A percentile compares a stretch with the other conserved stretches of the same genome.
Conservation (phyloP, 1,139 yeast species). For the Saccharomyces hybrid region DNA sequence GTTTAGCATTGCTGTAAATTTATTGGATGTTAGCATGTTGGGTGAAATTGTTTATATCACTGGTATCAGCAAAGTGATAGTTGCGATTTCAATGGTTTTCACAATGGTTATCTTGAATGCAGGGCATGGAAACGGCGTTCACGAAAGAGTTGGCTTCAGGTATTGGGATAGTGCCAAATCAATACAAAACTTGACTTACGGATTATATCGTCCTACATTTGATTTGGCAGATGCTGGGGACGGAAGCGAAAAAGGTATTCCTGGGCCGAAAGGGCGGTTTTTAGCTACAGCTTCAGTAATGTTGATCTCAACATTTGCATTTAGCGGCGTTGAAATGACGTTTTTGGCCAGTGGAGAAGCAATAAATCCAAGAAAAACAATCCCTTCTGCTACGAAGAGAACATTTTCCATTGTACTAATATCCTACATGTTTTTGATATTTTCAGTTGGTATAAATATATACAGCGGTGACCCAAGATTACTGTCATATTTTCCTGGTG, state of each 20-base stretch:
- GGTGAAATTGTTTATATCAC: slow-evolving; percentile 66
- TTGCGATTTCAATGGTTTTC: slow-evolving; percentile 48
- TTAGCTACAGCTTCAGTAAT: slow-evolving; percentile 56
- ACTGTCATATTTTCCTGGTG: slow-evolving; percentile 24
- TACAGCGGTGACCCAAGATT: slow-evolving; percentile 71
- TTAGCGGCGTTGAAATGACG: slow-evolving; percentile 73
- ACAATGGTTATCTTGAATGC: slow-evolving; percentile 56
- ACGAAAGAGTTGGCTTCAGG: slow-evolving; percentile 46
- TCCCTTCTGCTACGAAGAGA: slow-evolving; percentile 68
- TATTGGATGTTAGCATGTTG: slow-evolving; percentile 58
- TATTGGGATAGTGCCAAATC: slow-evolving; percentile 58
- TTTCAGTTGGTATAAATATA: slow-evolving; percentile 61
- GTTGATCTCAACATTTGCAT: slow-evolving; percentile 60
- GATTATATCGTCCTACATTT: slow-evolving; percentile 63
- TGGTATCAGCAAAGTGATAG: slow-evolving; percentile 49
- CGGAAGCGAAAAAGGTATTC: slow-evolving; percentile 39
- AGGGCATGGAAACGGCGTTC: slow-evolving; percentile 33
- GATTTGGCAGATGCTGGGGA: slow-evolving; percentile 49
- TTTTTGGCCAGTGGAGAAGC: slow-evolving; percentile 87
- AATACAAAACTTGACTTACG: slow-evolving; percentile 47
- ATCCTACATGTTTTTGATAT: slow-evolving; percentile 58
- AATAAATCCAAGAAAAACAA: slow-evolving; percentile 63
- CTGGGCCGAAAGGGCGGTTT: slow-evolving; percentile 57
- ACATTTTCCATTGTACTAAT: slow-evolving; percentile 63
- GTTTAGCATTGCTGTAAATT: slow-evolving; percentile 43